Evolutionary conservation across 768 basidiomycete genomes (phyloP), one percentile per base, ranked within the genome.

Genomic region (Auriscalpium microsporum): DNA sequence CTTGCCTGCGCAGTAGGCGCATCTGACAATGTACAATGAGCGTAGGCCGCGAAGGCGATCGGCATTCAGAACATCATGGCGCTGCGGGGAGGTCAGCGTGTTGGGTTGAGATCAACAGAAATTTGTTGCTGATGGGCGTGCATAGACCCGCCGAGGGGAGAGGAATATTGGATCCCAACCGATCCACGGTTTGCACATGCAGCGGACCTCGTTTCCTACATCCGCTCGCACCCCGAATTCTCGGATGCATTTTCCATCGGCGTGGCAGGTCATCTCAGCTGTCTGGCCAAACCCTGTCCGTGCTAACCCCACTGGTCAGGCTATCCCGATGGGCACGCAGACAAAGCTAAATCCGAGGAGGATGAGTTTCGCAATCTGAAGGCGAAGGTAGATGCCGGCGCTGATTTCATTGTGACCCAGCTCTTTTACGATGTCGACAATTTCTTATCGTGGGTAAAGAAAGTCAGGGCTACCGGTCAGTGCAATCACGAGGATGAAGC

Each of bases 351-450:
- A 3, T 75, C 77, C 52, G 83, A 85, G 64, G 84, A 86, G 52
- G 68, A 72, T 44, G 80, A 87, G 63, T 71, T 98, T 16, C 73
- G 78, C 2, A 75, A 83, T 63, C 75, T 99, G 54, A 90, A 88
- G 68, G 77, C 78, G 45, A 99, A 98, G 68, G 84, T 96, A 40
- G 86, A 95, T 63, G 93, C 90, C 0, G 96, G 96, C 14, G 95
- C 95, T 2, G 90, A 97, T 64, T 98, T 92, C 67, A 90, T 99
- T 57, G 76, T 98, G 50, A 98, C 96, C 0, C 96, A 99, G 64
- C 75, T 98, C 7, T 99, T 99, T 71, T 99, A 98, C 71, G 95
- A 99, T 66, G 82, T 87, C n/a, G 84, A 93, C 49, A 78, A 79
- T 14, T 98, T 96, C 71, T 68, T 92, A 34, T 64, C 71, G 14